Evolutionary conservation across 306 rosid species (phyloP).

Genomic region (Argentina anserina): DNA sequence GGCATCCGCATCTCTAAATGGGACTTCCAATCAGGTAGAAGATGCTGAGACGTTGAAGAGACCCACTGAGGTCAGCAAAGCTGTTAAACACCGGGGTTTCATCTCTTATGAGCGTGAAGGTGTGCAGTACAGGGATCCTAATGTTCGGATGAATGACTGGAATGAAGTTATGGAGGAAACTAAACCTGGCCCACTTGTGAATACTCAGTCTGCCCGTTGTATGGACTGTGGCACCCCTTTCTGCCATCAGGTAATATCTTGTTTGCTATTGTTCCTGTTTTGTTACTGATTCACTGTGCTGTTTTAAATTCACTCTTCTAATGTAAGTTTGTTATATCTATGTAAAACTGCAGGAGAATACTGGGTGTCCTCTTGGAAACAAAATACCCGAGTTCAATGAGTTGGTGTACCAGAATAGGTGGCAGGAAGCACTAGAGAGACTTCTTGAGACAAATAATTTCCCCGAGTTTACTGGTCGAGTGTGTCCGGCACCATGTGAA

Average conservation of each 20-base stretch:
- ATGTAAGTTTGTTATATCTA: not conserved
- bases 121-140: conserved; percentile 87
- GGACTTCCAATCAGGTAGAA: conserved; percentile 58
- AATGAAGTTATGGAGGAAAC: conserved; percentile 86
- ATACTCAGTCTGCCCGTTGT: conserved; percentile 97
- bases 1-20: conserved; percentile 66
- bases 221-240: conserved; percentile 99
- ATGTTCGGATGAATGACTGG: conserved; percentile 82
- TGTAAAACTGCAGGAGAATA: conserved; percentile 64
- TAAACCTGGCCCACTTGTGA: conserved; percentile 89
- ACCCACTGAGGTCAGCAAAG: conserved; percentile 64
- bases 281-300: not conserved
- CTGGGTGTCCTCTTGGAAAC: conserved; percentile 99
- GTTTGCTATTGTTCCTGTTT: not conserved
- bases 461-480: conserved; percentile 98
- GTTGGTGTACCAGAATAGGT: conserved; percentile 90
- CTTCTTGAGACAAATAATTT: conserved; percentile 98
- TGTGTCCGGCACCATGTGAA: conserved; percentile 99
- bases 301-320: not conserved
- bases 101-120: conserved; percentile 95
- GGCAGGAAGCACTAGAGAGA: conserved; percentile 91
- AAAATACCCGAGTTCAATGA: conserved; percentile 97
- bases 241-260: conserved; percentile 78
- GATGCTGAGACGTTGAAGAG: conserved; percentile 48
- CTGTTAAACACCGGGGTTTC: conserved; percentile 90